Evolutionary conservation across 129 eudicot genomes (phyloP), one percentile per base, ranked within the genome.

Genomic region (Heracleum sosnowskyi): DNA sequence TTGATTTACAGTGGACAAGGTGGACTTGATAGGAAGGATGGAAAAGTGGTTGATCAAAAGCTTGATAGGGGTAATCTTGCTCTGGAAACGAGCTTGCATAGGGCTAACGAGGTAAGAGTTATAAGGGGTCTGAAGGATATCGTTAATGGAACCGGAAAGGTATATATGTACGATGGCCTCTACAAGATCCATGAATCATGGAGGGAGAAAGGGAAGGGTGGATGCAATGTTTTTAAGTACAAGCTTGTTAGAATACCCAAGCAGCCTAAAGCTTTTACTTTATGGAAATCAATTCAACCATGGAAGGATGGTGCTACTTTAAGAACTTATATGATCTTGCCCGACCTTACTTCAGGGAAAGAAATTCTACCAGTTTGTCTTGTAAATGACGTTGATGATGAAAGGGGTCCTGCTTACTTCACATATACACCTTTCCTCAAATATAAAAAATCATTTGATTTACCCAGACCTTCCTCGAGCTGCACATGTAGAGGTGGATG

Each of bases 1-100:
- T 69, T 96, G 75, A 76, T 96, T 34, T 96, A 92, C 76, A 90
- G 87, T 62, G 99, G 99, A 35, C 96, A 92, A 69, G 97, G 99
- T 69, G 99, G 99, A 66, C 87, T 83, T 33, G 86, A 81, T 53
- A 86, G 95, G 77, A 88, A 60, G 81, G 90, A 86, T 44, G 90
- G 89, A 60, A 88, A 83, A 84, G 69, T 81, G 74, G 77, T 78
- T 77, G 93, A 92, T 80, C 97, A 95, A 82, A 86, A 88, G 47
- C 89, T 95, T 12, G 96, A 90, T 41, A 88, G 98, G 83, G 98
- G 98, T 60, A 95, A 91, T 82, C 90, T 95, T 76, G 98, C 94
- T 78, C 84, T 95, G 51, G 98, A 95, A 51, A 91, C 88, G 86
- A 91, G 96, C 76, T 77, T 90, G 75, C 96, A 91, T 75, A 87